Evolutionary conservation across 345 rosid species (phyloP), one percentile per base, ranked within the genome.

Genomic region (Carallia pectinifolia): DNA sequence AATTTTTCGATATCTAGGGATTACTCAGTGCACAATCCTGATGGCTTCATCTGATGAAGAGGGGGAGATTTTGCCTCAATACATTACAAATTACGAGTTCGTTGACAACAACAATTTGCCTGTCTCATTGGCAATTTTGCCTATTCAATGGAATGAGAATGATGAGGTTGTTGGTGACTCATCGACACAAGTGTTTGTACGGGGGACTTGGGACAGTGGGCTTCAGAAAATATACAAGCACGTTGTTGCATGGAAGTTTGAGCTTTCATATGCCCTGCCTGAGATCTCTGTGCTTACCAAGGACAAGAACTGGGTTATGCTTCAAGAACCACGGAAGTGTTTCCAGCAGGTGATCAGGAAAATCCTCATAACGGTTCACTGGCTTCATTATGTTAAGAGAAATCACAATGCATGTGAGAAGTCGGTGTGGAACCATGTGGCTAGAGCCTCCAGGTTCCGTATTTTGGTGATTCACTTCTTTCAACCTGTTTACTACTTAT

Each of bases 31-130:
- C 10, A 3, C 58, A 60, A 23, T 9, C 44, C n/a, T 44, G 2
- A 73, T 73, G 76, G 71, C 65, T 27, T 31, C 33, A 5, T 60
- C 76, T 8, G 76, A 66, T 9, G 76, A 73, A 50, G 76, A 73
- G n/a, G 66, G 54, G 12, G 71, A 73, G 37, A 73, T 58, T 27
- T 60, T 59, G 34, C 33, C 55, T 10, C 31, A 36, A 2, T 17
- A 23, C 23, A 53, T 61, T 39, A 23, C 60, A 1, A 34, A 66
- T 53, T 73, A 73, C 36, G 16, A 48, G 15, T 66, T 73, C 27
- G 27, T 55, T 36, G 71, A 73, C 58, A 31, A 23, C 1, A 38
- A 37, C 3, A 52, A 60, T 5, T 31, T 0, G 12, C 31, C 13
- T 6, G 66, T 73, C 31, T 50, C 71, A 6, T 73, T 66, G 7